These are phyloP conservation scores for Rhododendron vialii DNA, from an alignment of 148 eudicot species.

Conservation along the genomic window DNA sequence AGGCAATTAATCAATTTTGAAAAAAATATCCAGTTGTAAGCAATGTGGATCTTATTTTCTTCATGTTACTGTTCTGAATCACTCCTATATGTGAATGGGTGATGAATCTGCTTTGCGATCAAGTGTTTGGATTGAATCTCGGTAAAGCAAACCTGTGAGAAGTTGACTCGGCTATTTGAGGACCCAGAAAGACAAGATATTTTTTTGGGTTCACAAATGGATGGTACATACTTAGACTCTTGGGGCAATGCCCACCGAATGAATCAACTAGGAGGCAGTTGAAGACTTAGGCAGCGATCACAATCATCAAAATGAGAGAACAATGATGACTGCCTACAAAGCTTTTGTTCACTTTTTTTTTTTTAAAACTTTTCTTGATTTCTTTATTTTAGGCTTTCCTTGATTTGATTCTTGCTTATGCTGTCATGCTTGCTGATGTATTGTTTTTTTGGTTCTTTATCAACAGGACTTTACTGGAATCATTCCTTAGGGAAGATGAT, in stretches of 20 bases:
- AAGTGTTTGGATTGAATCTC: neutral
- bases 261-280: neutral
- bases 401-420: neutral
- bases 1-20: neutral
- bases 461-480: constrained; percentile 63
- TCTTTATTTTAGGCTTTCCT: neutral
- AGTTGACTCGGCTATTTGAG: neutral
- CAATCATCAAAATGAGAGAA: neutral
- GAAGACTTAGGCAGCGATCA: neutral
- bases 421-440: neutral
- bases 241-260: neutral
- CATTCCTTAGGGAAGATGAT: constrained; percentile 75
- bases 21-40: neutral
- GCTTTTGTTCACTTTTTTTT: neutral
- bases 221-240: neutral
- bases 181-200: neutral
- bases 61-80: neutral
- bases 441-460: constrained; percentile 9
- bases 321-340: neutral
- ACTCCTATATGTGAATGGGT: neutral
- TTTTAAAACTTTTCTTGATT: neutral
- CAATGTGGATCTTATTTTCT: neutral
- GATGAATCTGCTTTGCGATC: neutral
- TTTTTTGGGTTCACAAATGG: neutral
- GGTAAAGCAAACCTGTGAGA: neutral